phyloP scores from a whole-genome alignment of 257 asterid genomes.

The Rhazya stricta region DNA sequence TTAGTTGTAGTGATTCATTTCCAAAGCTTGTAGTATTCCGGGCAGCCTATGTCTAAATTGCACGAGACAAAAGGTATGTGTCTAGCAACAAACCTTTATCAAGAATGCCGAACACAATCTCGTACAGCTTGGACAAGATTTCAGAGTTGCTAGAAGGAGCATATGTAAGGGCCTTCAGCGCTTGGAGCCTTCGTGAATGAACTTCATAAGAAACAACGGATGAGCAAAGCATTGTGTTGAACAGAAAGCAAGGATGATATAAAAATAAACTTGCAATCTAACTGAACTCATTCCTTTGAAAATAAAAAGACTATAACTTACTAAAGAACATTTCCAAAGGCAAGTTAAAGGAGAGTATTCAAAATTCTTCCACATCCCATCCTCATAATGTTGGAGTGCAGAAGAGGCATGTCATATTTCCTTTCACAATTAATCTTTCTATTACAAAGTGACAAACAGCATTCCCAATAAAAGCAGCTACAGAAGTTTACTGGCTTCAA shows the following conservation, averaged over 20 bases:
- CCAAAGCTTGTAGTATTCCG: not conserved
- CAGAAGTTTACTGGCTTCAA: not conserved
- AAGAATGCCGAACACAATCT: slow-evolving; percentile 85
- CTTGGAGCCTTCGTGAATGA: slow-evolving; percentile 97
- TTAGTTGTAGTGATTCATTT: not conserved
- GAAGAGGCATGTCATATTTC: not conserved
- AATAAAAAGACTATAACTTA: not conserved
- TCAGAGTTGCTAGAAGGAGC: slow-evolving; percentile 93
- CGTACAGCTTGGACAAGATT: slow-evolving; percentile 79
- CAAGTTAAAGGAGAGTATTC: not conserved
- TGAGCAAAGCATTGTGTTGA: slow-evolving; percentile 18
- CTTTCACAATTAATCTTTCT: not conserved
- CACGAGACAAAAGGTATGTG: not conserved
- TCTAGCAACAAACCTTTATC: slow-evolving; percentile 67
- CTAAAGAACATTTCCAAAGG: not conserved
- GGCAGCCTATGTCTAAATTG: not conserved
- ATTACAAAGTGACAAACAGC: not conserved
- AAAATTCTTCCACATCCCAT: not conserved
- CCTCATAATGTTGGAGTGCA: not conserved
- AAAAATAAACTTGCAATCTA: not conserved
- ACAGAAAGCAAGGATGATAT: slow-evolving; percentile 14
- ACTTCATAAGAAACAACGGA: slow-evolving; percentile 51
- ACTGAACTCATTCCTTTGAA: not conserved
- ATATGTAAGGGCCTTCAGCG: slow-evolving; percentile 91
- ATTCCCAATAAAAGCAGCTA: not conserved